Evolutionary conservation across 1,284 basidiomycete genomes (phyloP), one percentile per base, ranked within the genome.

Genomic region (Singerocomus inundabilis): DNA sequence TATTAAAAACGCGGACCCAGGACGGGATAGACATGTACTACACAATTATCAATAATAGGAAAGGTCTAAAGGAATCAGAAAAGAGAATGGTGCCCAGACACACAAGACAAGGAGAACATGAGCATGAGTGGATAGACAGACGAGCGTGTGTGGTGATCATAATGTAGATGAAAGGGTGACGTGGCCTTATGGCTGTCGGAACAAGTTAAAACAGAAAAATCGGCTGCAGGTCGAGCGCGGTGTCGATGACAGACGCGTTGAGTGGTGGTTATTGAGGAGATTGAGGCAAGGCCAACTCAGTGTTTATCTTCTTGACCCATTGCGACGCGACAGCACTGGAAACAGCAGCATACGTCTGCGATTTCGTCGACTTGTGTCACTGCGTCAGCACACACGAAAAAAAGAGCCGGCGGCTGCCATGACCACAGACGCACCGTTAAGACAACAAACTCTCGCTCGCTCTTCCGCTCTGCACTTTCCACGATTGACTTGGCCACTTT

Each of bases 391-490:
- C 29, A 11, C 32, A 21, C 21, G 6, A 10, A 28, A 15, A 21
- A 21, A 21, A 21, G 21, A 21, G 21, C 4, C 21, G 4, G 21
- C 21, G 21, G 21, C 21, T 21, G 21, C 21, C 21, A 21, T 4
- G 21, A 21, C 21, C 21, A 21, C 21, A 21, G 16, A 47, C 50
- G 71, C 74, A 85, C 83, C 44, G 82, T 82, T 59, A 83, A 64
- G 33, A 85, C 71, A n/a, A 80, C 76, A 62, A 86, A 84, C 60
- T 82, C 80, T 35, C 77, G 69, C 45, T 81, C 80, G 41, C 79
- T 71, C 58, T 82, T 83, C 32, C 72, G 60, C 49, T 78, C 78
- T 2, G 80, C 78, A 25, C 74, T 72, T 6, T 72, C 70, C 11
- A 85, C 66, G 36, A 74, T 66, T 16, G 63, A 63, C 42, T 69